Conservation (phyloP, 1,284 basidiomycete genomes). For the Psilocybe mexicana region DNA sequence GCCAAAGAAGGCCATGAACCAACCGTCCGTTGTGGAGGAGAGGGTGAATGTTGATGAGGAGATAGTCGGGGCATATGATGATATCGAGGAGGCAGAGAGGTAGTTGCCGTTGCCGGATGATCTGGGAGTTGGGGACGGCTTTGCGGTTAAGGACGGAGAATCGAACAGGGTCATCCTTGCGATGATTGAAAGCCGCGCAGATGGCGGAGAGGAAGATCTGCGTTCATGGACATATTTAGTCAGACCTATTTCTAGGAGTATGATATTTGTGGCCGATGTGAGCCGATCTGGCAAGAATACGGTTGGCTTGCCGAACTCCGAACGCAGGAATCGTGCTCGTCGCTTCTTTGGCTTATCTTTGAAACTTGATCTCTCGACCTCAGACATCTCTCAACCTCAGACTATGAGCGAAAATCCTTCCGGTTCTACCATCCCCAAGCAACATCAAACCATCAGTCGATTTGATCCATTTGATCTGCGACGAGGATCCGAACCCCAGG, state of each 20-base stretch:
- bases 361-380: no score
- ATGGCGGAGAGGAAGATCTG: no score
- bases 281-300: no score
- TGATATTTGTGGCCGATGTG: no score
- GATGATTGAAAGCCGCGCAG: slow-evolving; percentile 86
- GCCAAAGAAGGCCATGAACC: slow-evolving; percentile 69
- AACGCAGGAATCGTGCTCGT: no score
- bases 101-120: slow-evolving; percentile 67
- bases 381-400: no score
- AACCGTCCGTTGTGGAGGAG: slow-evolving; percentile 74
- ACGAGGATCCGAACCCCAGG: not conserved
- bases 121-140: slow-evolving; percentile 53
- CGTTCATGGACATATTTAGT: no score
- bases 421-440: no score
- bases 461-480: not conserved
- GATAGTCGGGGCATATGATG: slow-evolving; percentile 73
- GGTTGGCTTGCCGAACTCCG: no score
- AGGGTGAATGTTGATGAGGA: slow-evolving; percentile 75
- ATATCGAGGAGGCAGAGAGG: slow-evolving; percentile 73
- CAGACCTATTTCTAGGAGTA: no score
- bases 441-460: not conserved
- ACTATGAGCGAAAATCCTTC: no score
- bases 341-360: no score
- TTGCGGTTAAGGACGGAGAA: slow-evolving; percentile 58
- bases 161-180: slow-evolving; percentile 82